These are phyloP conservation scores for Fulvia fulva DNA, from an alignment of 2,329 filamentous ascomycete species.

Conservation along the genomic window DNA sequence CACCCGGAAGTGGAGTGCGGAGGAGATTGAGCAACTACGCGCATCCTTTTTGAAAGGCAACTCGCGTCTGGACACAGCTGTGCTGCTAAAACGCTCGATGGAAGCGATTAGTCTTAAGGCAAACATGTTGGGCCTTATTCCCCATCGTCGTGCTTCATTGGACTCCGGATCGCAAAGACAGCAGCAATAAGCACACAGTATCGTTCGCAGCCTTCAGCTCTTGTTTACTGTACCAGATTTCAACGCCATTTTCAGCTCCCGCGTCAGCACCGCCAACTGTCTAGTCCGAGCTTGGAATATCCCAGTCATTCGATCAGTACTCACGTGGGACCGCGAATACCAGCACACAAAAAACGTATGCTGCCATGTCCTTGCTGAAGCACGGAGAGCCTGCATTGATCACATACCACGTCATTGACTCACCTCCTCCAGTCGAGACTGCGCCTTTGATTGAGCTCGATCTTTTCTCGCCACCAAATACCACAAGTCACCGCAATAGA, in stretches of 20 bases:
- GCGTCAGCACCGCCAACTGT: too few relatives aligned
- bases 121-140: not conserved
- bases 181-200: too few relatives aligned
- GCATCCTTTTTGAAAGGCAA: not conserved
- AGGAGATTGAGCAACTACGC: not conserved
- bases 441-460: not conserved
- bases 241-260: too few relatives aligned
- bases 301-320: too few relatives aligned
- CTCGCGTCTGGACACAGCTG: not conserved
- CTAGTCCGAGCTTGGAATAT: too few relatives aligned
- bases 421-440: not conserved
- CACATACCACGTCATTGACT: not conserved
- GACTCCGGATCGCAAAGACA: not conserved
- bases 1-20: not conserved
- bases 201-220: too few relatives aligned
- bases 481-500: conserved; percentile 22
- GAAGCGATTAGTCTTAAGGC: not conserved
- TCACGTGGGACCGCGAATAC: too few relatives aligned
- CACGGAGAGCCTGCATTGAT: too few relatives aligned
- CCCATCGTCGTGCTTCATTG: not conserved
- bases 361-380: too few relatives aligned
- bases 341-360: too few relatives aligned
- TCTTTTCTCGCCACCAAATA: conserved; percentile 9
- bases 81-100: not conserved
- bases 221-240: too few relatives aligned